Percentiles rank a stretch among this genome's conserved stretches.
Conservation (phyloP, 345 rosid species). For the Punica granatum region DNA sequence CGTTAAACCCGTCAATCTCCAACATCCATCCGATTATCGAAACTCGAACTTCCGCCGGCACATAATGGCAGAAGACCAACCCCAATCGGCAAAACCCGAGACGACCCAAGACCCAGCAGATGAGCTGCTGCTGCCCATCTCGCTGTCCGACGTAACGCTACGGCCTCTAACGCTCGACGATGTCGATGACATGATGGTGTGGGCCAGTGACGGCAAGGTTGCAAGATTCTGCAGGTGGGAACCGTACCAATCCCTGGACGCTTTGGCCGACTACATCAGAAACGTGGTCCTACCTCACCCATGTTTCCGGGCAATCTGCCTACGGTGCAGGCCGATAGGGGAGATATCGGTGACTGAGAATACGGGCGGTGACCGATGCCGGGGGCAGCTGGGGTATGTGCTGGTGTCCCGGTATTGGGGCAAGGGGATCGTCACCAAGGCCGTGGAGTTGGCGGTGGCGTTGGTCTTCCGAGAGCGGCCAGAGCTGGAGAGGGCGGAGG, state of each 20-base stretch:
- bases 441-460: constrained; percentile 29
- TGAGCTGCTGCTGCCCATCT: neutral
- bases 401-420: constrained; percentile 23
- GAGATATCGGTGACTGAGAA: constrained; percentile 36
- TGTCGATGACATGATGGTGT: constrained; percentile 51
- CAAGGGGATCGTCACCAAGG: constrained; percentile 19
- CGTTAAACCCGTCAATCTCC: too few relatives aligned
- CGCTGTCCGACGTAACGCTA: constrained; percentile 17
- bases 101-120: neutral
- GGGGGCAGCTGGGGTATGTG: constrained; percentile 23
- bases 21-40: too few relatives aligned
- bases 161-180: constrained; percentile 34
- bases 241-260: constrained; percentile 44
- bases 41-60: too few relatives aligned
- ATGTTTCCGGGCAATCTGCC: constrained; percentile 56
- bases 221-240: constrained; percentile 43
- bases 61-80: neutral
- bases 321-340: constrained; percentile 39
- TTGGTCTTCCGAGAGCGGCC: constrained; percentile 43
- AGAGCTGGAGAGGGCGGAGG: constrained; percentile 44
- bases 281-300: constrained; percentile 36
- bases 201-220: constrained; percentile 43
- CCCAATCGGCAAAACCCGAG: neutral
- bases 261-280: constrained; percentile 28
- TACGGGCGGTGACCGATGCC: constrained; percentile 11